Base-by-base conservation (phyloP, 2,329 filamentous ascomycete genomes). In the Periglandula ipomoeae region DNA sequence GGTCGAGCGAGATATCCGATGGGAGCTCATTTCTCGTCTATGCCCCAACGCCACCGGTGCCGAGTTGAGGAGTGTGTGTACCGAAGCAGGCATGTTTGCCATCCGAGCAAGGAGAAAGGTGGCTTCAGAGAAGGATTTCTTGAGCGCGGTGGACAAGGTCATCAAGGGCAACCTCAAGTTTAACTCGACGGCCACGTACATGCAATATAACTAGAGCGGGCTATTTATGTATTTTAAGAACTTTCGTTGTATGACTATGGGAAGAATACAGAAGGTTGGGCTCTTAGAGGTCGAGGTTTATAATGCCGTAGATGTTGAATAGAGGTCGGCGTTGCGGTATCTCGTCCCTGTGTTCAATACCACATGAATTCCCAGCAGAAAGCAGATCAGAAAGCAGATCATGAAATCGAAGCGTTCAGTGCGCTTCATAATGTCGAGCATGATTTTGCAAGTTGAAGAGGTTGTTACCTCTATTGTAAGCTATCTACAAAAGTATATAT, bases 91-190 rank as follows among this genome's bases (percentile, higher is more conserved):
- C 57, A 97, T 98, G 91, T 98, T 95, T 64, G 93, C 93, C 52
- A 96, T 98, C 56, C 82, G 93, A 42, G 88, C 88, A 34, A 76
- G 93, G 66, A 84, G 93, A 72, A 98, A 98, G 86, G 89, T 98
- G 15, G 93, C 93, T 0, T 91, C 90, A 1, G 93, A 98, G 77
- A 97, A 98, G 79, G 93, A 98, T 71, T 98, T 98, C 72, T 72
- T 98, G 59, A 90, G 88, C 50, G 91, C 93, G 3, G 93, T 98
- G 53, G 93, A 98, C 76, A 98, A 98, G 82, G 93, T 98, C 55
- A 97, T 97, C 75, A 95, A 96, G 80, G 90, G 87, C 60, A 96
- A 97, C 70, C 76, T 95, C 67, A 98, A 98, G 81, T 98, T 98
- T 78, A 97, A 96, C 81, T 94, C 87, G 50, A 98, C 93, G 51